Evolutionary conservation across 345 rosid species (phyloP).

Genomic region (Heritiera fomes): DNA sequence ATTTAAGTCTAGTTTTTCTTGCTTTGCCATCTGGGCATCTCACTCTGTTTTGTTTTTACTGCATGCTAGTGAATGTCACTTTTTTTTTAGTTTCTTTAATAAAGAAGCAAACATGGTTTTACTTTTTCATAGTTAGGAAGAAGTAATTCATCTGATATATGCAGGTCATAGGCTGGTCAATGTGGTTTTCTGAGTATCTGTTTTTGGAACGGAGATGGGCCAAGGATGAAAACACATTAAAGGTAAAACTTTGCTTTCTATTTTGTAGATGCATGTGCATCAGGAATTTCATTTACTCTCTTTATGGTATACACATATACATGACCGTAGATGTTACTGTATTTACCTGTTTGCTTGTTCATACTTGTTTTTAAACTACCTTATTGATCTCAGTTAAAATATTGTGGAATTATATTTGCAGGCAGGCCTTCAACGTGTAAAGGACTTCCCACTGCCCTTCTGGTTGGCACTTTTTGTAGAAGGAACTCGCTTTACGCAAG

Average conservation of each 20-base stretch:
- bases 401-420: constrained; percentile 47
- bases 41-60: neutral
- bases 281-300: neutral
- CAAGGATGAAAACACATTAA: constrained; percentile 80
- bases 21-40: neutral
- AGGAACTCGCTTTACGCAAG: constrained; percentile 96
- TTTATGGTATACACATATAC: constrained; percentile 2
- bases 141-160: neutral
- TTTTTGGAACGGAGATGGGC: constrained; percentile 94
- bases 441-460: constrained; percentile 84
- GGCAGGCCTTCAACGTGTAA: constrained; percentile 81
- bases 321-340: neutral
- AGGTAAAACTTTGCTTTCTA: constrained; percentile 36
- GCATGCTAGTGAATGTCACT: neutral
- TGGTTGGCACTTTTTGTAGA: constrained; percentile 99
- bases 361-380: neutral
- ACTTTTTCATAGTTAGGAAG: neutral
- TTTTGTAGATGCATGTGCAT: neutral
- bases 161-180: constrained; percentile 99
- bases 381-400: constrained; percentile 16
- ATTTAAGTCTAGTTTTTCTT: neutral
- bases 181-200: constrained; percentile 98
- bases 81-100: neutral
- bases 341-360: neutral
- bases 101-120: neutral